Conservation (phyloP, 306 rosid genomes). For the Cicer cuneatum region DNA sequence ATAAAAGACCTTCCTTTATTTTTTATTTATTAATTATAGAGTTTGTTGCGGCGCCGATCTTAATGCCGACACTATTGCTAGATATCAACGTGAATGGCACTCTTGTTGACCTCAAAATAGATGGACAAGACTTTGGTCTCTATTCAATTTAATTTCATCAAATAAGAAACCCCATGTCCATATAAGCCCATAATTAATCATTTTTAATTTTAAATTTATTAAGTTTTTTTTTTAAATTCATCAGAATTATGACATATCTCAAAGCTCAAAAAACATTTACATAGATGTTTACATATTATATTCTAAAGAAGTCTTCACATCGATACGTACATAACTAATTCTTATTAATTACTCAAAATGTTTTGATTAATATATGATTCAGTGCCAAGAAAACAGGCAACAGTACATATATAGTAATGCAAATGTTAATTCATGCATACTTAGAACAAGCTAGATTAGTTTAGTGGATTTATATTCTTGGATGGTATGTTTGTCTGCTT, state of each 20-base stretch:
- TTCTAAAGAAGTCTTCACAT: no score
- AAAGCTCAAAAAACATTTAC: no score
- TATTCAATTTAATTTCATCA: neutral
- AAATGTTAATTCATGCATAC: neutral
- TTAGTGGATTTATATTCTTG: conserved; percentile 37
- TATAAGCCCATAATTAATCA: conserved; percentile 1
- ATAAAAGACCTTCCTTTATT: no score
- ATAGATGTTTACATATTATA: no score
- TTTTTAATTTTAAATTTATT: conserved; percentile 25
- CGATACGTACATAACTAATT: no score
- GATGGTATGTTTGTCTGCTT: conserved; percentile 48
- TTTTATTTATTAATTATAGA: neutral
- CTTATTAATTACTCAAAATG: no score
- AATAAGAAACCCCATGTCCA: neutral
- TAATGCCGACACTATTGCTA: conserved; percentile 16
- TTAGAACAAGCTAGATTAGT: conserved; percentile 19
- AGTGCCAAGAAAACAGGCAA: conserved; percentile 39
- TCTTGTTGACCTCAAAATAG: conserved; percentile 24
- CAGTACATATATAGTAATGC: neutral
- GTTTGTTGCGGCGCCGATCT: neutral
- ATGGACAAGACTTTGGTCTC: conserved; percentile 11
- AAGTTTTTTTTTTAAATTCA: no score
- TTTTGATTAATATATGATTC: conserved; percentile 31
- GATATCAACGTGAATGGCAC: conserved; percentile 9
- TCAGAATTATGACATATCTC: no score